These are phyloP conservation scores for Cladophialophora exuberans DNA, from an alignment of 2,329 filamentous ascomycete genomes.

Conservation along the genomic window DNA sequence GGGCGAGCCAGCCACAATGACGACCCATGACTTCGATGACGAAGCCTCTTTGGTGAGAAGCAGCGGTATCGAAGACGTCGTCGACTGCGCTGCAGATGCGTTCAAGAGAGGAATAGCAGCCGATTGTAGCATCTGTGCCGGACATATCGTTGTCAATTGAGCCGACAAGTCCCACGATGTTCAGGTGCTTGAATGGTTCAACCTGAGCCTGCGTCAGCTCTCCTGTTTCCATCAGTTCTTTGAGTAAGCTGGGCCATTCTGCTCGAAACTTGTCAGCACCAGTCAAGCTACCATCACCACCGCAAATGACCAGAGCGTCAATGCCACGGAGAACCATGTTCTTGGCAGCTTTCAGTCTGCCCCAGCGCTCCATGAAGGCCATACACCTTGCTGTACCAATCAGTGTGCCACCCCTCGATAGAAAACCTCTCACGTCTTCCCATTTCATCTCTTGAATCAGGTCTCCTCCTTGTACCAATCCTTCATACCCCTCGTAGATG, in stretches of 20 bases:
- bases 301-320: slow-evolving; percentile 93
- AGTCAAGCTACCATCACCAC: slow-evolving; percentile 93
- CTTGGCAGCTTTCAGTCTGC: slow-evolving; percentile 83
- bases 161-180: slow-evolving; percentile 94
- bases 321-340: slow-evolving; percentile 94
- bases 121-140: slow-evolving; percentile 95
- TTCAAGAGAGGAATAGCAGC: slow-evolving; percentile 89
- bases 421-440: slow-evolving; percentile 92
- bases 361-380: slow-evolving; percentile 86
- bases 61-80: slow-evolving; percentile 89
- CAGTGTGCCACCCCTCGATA: slow-evolving; percentile 90
- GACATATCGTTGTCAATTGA: slow-evolving; percentile 99
- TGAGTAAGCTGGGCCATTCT: slow-evolving; percentile 87
- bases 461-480: slow-evolving; percentile 84
- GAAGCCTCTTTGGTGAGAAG: slow-evolving; percentile 94
- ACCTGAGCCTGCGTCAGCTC: slow-evolving; percentile 73
- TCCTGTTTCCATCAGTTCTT: slow-evolving; percentile 77
- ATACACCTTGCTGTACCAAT: slow-evolving; percentile 94
- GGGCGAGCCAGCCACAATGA: slow-evolving; percentile 94
- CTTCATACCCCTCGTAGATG: slow-evolving; percentile 94
- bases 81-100: slow-evolving; percentile 96
- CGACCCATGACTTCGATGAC: slow-evolving; percentile 98
- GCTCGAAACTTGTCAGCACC: slow-evolving; percentile 90
- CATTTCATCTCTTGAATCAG: slow-evolving; percentile 87
- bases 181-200: slow-evolving; percentile 79